These are phyloP conservation scores for Leptographium procerum DNA, from an alignment of 2,329 filamentous ascomycete species.

Conservation along the genomic window DNA sequence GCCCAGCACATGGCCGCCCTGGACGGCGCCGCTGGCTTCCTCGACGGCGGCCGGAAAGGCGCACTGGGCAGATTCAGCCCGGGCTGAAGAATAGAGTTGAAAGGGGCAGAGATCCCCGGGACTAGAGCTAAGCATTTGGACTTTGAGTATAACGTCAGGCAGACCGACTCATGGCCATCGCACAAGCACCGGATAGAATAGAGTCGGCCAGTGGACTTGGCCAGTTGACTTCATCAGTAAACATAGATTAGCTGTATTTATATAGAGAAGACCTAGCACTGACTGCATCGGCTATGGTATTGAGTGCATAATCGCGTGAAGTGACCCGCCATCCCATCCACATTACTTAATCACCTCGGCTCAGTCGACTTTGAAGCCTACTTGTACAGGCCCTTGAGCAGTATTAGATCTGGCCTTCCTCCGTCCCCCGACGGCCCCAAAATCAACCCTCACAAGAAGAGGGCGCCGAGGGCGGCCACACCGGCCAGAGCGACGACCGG, in stretches of 20 bases:
- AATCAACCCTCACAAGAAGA: conserved; percentile 6
- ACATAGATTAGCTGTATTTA: background rate
- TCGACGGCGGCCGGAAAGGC: conserved; percentile 41
- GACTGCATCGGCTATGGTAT: background rate
- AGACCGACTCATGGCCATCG: no score
- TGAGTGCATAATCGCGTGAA: background rate
- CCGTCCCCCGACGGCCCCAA: no score
- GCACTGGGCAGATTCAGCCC: conserved; percentile 35
- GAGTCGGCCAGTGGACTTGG: background rate
- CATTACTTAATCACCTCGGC: no score
- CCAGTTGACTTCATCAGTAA: no score
- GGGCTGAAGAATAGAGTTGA: conserved; percentile 3
- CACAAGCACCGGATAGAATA: background rate
- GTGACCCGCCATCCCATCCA: background rate
- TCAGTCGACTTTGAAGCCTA: no score
- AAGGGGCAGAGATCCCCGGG: background rate
- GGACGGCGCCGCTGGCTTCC: conserved; percentile 39
- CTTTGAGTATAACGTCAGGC: no score
- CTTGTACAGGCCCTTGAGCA: no score
- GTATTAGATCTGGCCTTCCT: no score
- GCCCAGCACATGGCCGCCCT: conserved; percentile 45
- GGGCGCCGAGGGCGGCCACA: background rate
- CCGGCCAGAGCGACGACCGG: conserved; percentile 2
- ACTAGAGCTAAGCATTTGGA: no score
- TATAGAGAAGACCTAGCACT: no score